Percentiles rank a stretch among this genome's conserved stretches.
Conservation (phyloP, 768 basidiomycete species). For the Auricularia sp. region DNA sequence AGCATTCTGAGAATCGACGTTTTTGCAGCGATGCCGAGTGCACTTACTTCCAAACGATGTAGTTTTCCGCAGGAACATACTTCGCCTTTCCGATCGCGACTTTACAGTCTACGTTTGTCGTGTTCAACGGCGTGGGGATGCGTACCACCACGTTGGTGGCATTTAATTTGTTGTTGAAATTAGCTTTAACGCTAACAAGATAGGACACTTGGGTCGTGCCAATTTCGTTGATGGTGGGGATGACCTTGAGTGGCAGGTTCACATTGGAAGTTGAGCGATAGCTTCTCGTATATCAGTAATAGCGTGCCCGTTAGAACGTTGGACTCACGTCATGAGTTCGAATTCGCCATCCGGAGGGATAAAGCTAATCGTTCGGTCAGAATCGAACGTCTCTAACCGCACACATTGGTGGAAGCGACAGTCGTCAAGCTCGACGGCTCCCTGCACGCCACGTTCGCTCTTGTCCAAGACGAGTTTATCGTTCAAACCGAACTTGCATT, state of each 20-base stretch:
- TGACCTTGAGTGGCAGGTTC: conserved; percentile 83
- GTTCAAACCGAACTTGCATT: conserved; percentile 98
- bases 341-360: conserved; percentile 98
- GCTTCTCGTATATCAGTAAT: conserved; percentile 30
- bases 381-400: conserved; percentile 87
- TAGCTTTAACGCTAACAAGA: conserved; percentile 76
- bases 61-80: conserved; percentile 91
- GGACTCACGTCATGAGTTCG: conserved; percentile 83
- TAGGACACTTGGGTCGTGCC: conserved; percentile 90
- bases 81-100: conserved; percentile 91
- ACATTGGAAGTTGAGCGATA: conserved; percentile 95
- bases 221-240: conserved; percentile 87
- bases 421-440: conserved; percentile 90
- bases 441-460: conserved; percentile 32
- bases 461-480: conserved; percentile 98
- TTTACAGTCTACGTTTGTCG: conserved; percentile 87
- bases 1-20: conserved; percentile 4
- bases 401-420: conserved; percentile 99
- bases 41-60: conserved; percentile 95
- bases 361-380: conserved; percentile 88
- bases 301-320: not conserved
- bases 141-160: conserved; percentile 87
- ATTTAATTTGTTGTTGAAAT: conserved; percentile 84
- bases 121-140: conserved; percentile 95
- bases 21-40: not conserved